Evolutionary conservation across 2,329 filamentous ascomycete species (phyloP).

Genomic region (Pseudogymnoascus sp.): DNA sequence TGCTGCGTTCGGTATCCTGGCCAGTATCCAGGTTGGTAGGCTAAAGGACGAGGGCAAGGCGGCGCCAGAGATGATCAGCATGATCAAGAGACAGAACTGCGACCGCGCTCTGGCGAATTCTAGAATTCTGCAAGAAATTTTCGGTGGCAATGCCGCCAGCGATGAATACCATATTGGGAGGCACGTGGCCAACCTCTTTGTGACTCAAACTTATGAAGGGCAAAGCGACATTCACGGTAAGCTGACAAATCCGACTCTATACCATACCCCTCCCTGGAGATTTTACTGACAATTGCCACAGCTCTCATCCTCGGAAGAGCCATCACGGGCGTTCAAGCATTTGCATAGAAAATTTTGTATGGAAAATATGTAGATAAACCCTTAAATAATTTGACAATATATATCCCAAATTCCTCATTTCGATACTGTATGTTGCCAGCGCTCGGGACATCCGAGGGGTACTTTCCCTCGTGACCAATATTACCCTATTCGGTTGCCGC

Average conservation of each 20-base stretch:
- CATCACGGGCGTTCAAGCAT: slow-evolving; percentile 70
- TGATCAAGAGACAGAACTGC: slow-evolving; percentile 98
- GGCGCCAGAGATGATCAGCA: slow-evolving; percentile 88
- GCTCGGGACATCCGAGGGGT: background rate
- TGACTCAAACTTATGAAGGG: slow-evolving; percentile 96
- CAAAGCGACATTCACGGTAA: slow-evolving; percentile 95
- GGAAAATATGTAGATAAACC: slow-evolving; percentile 18
- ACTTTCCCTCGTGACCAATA: slow-evolving; percentile 2
- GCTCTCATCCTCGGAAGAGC: slow-evolving; percentile 60
- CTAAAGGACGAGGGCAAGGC: slow-evolving; percentile 86
- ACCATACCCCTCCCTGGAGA: background rate
- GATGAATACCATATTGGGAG: slow-evolving; percentile 94
- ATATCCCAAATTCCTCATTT: background rate
- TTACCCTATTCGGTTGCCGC: background rate
- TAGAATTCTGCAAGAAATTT: slow-evolving; percentile 80
- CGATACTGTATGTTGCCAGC: background rate
- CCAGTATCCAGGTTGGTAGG: slow-evolving; percentile 80
- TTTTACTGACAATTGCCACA: slow-evolving; percentile 31
- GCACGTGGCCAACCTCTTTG: slow-evolving; percentile 92
- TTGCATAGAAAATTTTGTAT: slow-evolving; percentile 61
- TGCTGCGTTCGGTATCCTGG: slow-evolving; percentile 82
- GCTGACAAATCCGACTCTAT: background rate
- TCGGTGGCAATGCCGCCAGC: slow-evolving; percentile 95
- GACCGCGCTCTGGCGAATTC: slow-evolving; percentile 77
- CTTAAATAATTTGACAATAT: background rate